Evolutionary conservation across 108 stramenopile genomes (phyloP).

Genomic region (Skeletonema grethae): DNA sequence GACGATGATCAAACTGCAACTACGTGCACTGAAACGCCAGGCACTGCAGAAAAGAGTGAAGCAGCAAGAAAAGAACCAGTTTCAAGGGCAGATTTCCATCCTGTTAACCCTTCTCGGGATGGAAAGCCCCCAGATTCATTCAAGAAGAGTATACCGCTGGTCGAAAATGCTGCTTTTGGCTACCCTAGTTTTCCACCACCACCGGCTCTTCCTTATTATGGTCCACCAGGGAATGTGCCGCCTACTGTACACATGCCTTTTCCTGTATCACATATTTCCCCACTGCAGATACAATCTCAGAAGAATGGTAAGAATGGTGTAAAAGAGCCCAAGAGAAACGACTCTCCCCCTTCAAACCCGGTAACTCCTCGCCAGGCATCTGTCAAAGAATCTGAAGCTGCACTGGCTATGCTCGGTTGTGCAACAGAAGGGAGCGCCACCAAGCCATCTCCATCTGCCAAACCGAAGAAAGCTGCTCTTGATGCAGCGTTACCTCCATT

Average conservation of each 20-base stretch:
- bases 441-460: neutral
- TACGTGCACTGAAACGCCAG: conserved; percentile 4
- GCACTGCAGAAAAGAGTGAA: neutral
- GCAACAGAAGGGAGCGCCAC: neutral
- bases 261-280: conserved; percentile 3
- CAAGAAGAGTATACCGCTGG: neutral
- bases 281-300: neutral
- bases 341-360: neutral
- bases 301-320: neutral
- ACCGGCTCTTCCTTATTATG: neutral
- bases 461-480: neutral
- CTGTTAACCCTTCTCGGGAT: neutral
- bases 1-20: conserved; percentile 5
- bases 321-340: neutral
- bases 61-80: neutral
- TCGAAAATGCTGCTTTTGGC: neutral
- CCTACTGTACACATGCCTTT: conserved; percentile 11
- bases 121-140: neutral
- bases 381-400: neutral
- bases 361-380: neutral
- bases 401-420: neutral
- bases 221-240: conserved; percentile 7
- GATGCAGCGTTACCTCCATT: conserved; percentile 18
- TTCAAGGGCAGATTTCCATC: neutral
- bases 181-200: neutral